phyloP scores from a whole-genome alignment of 192 early-diverging fungal genomes.

The Coemansia sp. region DNA sequence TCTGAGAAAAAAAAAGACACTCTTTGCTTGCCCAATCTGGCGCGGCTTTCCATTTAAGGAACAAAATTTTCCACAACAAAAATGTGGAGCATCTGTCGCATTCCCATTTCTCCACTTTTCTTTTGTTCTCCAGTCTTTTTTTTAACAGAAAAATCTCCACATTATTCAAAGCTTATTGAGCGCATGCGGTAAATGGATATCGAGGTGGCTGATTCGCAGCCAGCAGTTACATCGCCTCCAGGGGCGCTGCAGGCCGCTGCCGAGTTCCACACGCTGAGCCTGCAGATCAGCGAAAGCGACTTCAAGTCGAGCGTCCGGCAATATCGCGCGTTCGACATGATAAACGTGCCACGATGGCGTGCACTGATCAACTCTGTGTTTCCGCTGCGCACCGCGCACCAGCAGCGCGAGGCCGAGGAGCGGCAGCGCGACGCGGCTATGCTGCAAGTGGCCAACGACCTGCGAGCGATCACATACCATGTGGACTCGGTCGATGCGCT shows the following conservation, averaged over 20 bases:
- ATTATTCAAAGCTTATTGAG: too few relatives aligned
- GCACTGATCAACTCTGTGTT: slow-evolving; percentile 25
- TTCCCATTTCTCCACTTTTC: too few relatives aligned
- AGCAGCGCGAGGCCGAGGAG: slow-evolving; percentile 30
- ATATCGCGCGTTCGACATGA: slow-evolving; percentile 2
- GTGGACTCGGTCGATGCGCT: slow-evolving; percentile 16
- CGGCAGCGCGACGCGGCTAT: slow-evolving; percentile 19
- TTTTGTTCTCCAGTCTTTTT: neutral
- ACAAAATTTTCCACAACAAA: too few relatives aligned
- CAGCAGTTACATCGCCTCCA: neutral
- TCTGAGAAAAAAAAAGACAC: too few relatives aligned
- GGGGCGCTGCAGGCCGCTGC: slow-evolving; percentile 16
- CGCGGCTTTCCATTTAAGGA: too few relatives aligned
- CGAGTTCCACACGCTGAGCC: slow-evolving; percentile 51
- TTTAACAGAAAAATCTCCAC: too few relatives aligned
- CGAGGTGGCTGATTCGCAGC: neutral
- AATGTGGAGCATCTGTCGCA: too few relatives aligned
- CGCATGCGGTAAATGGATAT: slow-evolving; percentile 1
- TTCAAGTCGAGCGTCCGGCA: neutral
- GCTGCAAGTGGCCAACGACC: slow-evolving; percentile 20
- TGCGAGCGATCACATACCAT: slow-evolving; percentile 25
- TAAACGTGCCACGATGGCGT: slow-evolving; percentile 17
- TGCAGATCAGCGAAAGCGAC: slow-evolving; percentile 31
- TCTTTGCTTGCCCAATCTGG: too few relatives aligned
- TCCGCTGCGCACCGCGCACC: slow-evolving; percentile 34